Percentiles rank a stretch among this genome's conserved stretches.
Conservation (phyloP, 176 grass and related monocot species). For the Lolium multiflorum region DNA sequence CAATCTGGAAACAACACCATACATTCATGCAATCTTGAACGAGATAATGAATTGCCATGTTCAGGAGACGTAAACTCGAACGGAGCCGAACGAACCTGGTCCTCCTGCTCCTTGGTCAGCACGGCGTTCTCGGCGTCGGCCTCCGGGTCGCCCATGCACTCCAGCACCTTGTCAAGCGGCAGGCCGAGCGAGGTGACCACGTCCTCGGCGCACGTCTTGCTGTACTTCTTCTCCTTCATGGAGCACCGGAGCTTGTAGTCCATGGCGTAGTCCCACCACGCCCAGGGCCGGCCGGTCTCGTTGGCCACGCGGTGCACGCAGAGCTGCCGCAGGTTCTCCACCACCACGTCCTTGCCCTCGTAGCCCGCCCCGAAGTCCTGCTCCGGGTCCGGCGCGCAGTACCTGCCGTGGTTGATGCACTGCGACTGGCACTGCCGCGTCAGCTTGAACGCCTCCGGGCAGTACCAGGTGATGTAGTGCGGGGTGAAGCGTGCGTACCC, state of each 20-base stretch:
- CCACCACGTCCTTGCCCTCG: conserved; percentile 85
- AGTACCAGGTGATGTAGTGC: conserved; percentile 99
- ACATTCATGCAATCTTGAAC: not conserved
- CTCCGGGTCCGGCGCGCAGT: conserved; percentile 95
- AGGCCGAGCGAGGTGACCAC: conserved; percentile 60
- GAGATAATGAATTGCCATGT: not conserved
- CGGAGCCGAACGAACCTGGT: conserved; percentile 53
- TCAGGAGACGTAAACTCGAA: not conserved
- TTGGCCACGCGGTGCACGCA: conserved; percentile 92
- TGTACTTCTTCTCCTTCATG: conserved; percentile 98
- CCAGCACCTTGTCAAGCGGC: conserved; percentile 67
- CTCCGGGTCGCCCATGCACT: conserved; percentile 96
- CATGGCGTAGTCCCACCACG: conserved; percentile 95
- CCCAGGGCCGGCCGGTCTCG: conserved; percentile 66
- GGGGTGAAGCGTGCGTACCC: conserved; percentile 83
- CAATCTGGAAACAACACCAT: conserved; percentile 53
- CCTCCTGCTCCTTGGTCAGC: conserved; percentile 79
- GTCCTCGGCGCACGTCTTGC: conserved; percentile 77
- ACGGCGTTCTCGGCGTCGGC: conserved; percentile 85
- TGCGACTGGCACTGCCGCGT: conserved; percentile 77
- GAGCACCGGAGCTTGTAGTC: conserved; percentile 96
- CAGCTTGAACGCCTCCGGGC: conserved; percentile 67
- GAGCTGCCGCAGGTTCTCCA: conserved; percentile 89
- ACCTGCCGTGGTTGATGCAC: conserved; percentile 94
- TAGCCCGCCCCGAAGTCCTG: conserved; percentile 80